These are phyloP conservation scores for Geranomyces variabilis DNA, from an alignment of 192 early-diverging fungal species.

Conservation along the genomic window DNA sequence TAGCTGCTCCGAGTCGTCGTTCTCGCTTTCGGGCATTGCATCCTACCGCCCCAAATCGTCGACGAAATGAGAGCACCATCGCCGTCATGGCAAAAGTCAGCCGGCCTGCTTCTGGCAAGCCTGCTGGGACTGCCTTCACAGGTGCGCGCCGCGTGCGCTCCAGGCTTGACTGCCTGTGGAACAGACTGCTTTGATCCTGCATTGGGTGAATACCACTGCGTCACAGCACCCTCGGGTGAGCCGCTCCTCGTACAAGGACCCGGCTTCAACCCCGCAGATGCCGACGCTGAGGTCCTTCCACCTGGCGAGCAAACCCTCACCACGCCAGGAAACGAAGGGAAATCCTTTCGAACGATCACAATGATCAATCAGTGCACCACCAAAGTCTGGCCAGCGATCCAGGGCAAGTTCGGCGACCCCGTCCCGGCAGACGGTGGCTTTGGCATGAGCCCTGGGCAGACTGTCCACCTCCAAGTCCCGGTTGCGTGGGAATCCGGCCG, in stretches of 20 bases:
- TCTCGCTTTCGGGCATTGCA: too few relatives aligned
- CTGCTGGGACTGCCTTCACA: neutral
- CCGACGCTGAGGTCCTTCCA: neutral
- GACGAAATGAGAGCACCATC: too few relatives aligned
- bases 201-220: constrained; percentile 28
- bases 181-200: constrained; percentile 14
- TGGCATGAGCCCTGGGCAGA: constrained; percentile 5
- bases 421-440: constrained; percentile 28
- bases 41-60: too few relatives aligned
- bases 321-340: neutral
- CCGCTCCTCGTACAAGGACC: constrained; percentile 4
- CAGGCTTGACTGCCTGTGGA: constrained; percentile 15
- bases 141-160: neutral
- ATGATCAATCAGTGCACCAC: constrained; percentile 27
- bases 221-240: neutral
- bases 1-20: too few relatives aligned
- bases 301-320: neutral
- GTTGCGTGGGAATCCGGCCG: constrained; percentile 20
- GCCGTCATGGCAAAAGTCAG: too few relatives aligned
- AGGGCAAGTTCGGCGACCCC: constrained; percentile 17
- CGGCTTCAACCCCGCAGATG: neutral
- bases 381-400: constrained; percentile 30
- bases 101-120: neutral
- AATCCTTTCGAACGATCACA: neutral
- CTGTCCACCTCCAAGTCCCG: constrained; percentile 12